Evolutionary conservation across 345 rosid species (phyloP).

Genomic region (Trapa bicornis): DNA sequence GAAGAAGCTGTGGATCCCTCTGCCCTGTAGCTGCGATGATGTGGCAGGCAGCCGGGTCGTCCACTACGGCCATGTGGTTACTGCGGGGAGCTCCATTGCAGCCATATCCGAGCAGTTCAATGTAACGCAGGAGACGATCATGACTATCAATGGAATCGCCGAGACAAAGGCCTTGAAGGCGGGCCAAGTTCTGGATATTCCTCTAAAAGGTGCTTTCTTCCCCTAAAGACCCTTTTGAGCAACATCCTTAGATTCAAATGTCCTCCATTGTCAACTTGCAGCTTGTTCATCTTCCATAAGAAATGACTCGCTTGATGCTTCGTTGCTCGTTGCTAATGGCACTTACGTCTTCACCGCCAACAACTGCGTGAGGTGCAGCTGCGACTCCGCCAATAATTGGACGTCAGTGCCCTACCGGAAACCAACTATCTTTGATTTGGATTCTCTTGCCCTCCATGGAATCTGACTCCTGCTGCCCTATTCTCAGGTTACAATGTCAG

Average conservation of each 20-base stretch:
- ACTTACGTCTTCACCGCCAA: constrained; percentile 52
- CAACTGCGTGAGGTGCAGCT: constrained; percentile 51
- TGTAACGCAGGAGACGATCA: constrained; percentile 19
- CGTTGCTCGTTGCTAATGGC: constrained; percentile 36
- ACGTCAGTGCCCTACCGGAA: constrained; percentile 29
- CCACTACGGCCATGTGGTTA: constrained; percentile 51
- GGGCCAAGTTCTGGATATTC: constrained; percentile 33
- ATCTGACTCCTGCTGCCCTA: background rate
- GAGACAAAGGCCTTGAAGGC: constrained; percentile 23
- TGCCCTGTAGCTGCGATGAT: constrained; percentile 58
- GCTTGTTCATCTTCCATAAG: constrained; percentile 57
- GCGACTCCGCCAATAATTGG: constrained; percentile 51
- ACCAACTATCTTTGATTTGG: constrained; percentile 1
- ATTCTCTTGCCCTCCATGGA: background rate
- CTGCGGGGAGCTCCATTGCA: constrained; percentile 25
- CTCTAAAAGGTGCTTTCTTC: constrained; percentile 35
- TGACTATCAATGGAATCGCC: constrained; percentile 29
- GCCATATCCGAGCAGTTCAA: constrained; percentile 35
- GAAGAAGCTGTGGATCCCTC: constrained; percentile 45
- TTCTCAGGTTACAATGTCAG: constrained; percentile 54
- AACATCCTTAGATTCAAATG: background rate
- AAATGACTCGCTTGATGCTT: constrained; percentile 32
- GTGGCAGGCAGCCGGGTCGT: constrained; percentile 28
- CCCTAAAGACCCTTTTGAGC: background rate
- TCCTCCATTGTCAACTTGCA: constrained; percentile 14